Evolutionary conservation across 2,329 filamentous ascomycete genomes (phyloP).

Genomic region (Cryphonectria carpinicola): DNA sequence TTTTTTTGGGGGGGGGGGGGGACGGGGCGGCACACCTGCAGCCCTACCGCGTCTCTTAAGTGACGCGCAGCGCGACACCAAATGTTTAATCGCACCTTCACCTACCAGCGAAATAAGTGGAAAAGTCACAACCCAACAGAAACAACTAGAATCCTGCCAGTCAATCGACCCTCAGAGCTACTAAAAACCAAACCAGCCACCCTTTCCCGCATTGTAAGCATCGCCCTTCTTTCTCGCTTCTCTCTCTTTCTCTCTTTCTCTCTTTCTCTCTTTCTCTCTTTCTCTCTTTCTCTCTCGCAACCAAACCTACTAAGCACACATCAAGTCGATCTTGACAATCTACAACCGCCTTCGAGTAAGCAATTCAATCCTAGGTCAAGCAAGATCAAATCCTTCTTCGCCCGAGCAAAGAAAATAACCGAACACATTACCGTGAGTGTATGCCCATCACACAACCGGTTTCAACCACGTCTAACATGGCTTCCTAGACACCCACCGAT

Average conservation of each 20-base stretch:
- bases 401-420: background rate
- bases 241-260: background rate
- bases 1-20: no score
- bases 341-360: background rate
- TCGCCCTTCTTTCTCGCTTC: background rate
- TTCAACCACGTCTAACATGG: background rate
- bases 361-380: background rate
- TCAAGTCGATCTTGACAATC: background rate
- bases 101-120: background rate
- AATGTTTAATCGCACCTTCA: background rate
- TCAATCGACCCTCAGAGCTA: background rate
- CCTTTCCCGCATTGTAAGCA: background rate
- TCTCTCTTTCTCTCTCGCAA: background rate
- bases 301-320: background rate
- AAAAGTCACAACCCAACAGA: background rate
- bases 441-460: background rate
- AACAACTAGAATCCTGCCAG: background rate
- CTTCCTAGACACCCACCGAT: background rate
- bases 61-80: background rate
- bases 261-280: no score
- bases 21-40: background rate
- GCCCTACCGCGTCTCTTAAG: background rate
- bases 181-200: background rate
- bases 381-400: background rate
- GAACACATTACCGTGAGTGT: background rate